phyloP scores from a whole-genome alignment of 2,329 filamentous ascomycete genomes.

The Aspergillus terreus region DNA sequence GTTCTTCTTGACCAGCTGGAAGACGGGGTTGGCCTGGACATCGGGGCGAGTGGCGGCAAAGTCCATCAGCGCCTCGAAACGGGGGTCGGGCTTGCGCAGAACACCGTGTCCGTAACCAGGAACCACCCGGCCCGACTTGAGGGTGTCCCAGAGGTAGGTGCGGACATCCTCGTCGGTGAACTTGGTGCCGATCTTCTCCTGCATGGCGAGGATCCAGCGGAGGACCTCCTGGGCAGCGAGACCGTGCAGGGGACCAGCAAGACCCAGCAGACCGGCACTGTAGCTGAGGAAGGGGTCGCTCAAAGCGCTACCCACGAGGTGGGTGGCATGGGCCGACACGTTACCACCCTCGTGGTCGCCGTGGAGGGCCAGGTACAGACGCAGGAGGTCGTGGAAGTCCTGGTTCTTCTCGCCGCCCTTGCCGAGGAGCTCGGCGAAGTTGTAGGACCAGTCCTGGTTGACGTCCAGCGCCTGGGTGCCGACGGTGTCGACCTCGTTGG shows the following conservation, averaged over 20 bases:
- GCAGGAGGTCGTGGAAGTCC: slow-evolving; percentile 79
- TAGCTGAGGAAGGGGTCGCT: slow-evolving; percentile 95
- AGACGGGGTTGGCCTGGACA: slow-evolving; percentile 83
- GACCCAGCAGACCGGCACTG: slow-evolving; percentile 89
- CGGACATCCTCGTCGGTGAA: slow-evolving; percentile 80
- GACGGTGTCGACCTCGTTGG: slow-evolving; percentile 68
- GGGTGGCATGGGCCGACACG: slow-evolving; percentile 91
- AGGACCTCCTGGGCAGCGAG: slow-evolving; percentile 96
- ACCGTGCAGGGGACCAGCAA: slow-evolving; percentile 89
- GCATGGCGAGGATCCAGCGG: slow-evolving; percentile 95
- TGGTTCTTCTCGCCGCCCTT: slow-evolving; percentile 77
- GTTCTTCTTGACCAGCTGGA: slow-evolving; percentile 91
- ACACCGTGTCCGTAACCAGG: slow-evolving; percentile 96
- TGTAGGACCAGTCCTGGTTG: slow-evolving; percentile 95
- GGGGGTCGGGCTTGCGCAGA: slow-evolving; percentile 91
- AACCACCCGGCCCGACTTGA: slow-evolving; percentile 90
- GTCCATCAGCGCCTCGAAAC: slow-evolving; percentile 95
- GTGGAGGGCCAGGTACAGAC: slow-evolving; percentile 92
- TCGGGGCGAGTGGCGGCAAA: slow-evolving; percentile 82
- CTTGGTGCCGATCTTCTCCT: slow-evolving; percentile 72
- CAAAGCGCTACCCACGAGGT: slow-evolving; percentile 89
- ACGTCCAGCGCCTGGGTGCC: slow-evolving; percentile 72
- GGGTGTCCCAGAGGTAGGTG: slow-evolving; percentile 85
- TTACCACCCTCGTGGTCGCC: slow-evolving; percentile 98
- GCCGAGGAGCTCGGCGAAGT: slow-evolving; percentile 94